Conservation (phyloP, 1,284 basidiomycete genomes). For the Cryptococcus sp. region DNA sequence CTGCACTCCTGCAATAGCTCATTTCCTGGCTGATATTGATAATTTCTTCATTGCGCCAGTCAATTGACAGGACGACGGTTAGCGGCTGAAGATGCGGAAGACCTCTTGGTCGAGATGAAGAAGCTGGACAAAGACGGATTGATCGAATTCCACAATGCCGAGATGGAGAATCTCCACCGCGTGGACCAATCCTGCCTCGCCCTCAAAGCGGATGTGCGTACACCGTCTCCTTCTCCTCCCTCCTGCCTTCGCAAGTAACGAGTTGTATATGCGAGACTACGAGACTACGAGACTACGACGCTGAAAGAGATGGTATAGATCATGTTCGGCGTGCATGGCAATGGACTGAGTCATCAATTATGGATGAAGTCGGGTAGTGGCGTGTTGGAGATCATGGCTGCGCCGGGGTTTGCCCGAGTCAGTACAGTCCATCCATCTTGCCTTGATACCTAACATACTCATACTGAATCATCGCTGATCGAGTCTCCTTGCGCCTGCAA, state of each 20-base stretch:
- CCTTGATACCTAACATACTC: not conserved
- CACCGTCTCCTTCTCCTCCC: not conserved
- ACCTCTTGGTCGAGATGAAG: conserved; percentile 21
- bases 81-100: conserved; percentile 16
- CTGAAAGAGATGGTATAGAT: conserved; percentile 8
- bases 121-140: conserved; percentile 23
- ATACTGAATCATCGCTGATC: not conserved
- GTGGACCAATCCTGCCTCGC: conserved; percentile 23
- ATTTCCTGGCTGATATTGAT: not conserved
- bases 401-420: not conserved
- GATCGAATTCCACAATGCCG: conserved; percentile 29
- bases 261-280: not conserved
- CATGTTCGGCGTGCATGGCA: conserved; percentile 29
- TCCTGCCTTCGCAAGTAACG: not conserved
- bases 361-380: conserved; percentile 27
- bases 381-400: conserved; percentile 26
- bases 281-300: not conserved
- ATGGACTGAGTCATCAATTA: conserved; percentile 31
- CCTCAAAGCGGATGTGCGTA: conserved; percentile 9
- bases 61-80: conserved; percentile 27
- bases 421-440: not conserved
- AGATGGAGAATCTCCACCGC: conserved; percentile 24
- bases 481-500: not conserved
- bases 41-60: not conserved
- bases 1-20: no score